A percentile compares a stretch with the other conserved stretches of the same genome.
phyloP scores from a whole-genome alignment of 345 rosid species.

The Rhizophora apiculata region DNA sequence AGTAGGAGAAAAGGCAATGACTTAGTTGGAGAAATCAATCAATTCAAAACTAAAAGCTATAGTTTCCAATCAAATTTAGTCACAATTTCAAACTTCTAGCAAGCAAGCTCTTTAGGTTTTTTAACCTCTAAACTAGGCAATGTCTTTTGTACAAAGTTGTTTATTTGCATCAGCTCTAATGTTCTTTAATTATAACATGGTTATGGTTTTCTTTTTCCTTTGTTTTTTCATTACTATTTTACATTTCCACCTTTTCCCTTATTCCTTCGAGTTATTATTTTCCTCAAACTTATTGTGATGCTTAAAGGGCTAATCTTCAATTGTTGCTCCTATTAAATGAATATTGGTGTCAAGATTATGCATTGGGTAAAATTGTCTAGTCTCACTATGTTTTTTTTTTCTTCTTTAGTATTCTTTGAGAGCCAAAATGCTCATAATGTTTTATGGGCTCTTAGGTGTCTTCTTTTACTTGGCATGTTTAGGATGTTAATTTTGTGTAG shows the following conservation, averaged over 20 bases:
- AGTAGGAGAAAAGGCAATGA: conserved; percentile 80
- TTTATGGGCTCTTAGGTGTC: too few species aligned
- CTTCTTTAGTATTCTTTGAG: neutral
- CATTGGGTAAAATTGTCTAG: neutral
- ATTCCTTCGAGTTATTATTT: too few species aligned
- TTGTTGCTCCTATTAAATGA: conserved; percentile 2
- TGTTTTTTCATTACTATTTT: neutral
- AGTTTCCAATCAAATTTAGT: conserved; percentile 75
- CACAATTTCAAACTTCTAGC: conserved; percentile 93
- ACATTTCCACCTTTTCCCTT: too few species aligned
- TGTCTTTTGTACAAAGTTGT: neutral
- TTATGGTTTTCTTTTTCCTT: neutral
- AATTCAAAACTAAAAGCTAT: conserved; percentile 75
- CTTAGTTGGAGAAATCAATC: conserved; percentile 79
- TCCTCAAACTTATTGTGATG: too few species aligned
- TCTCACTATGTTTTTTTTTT: neutral
- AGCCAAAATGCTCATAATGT: neutral
- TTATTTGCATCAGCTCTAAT: neutral
- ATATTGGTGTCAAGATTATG: neutral
- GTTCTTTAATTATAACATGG: neutral
- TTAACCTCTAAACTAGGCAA: neutral
- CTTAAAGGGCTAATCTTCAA: neutral
- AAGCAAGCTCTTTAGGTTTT: conserved; percentile 88
- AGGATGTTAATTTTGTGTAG: too few species aligned
- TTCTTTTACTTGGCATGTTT: too few species aligned